Conservation (phyloP, 352 stramenopile genomes). For the Phytopythium litorale region DNA sequence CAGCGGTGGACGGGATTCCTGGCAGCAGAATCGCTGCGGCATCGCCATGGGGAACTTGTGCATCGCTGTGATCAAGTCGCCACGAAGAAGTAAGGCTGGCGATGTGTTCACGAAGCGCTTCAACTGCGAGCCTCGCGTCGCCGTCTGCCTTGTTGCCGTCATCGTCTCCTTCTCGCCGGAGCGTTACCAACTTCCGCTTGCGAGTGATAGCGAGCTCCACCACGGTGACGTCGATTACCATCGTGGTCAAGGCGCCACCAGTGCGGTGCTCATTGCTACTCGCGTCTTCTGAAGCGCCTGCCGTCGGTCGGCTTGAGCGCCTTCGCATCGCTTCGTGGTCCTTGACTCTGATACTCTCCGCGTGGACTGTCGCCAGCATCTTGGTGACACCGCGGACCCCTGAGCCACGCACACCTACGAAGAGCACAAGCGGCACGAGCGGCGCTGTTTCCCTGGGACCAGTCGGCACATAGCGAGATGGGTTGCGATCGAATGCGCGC, state of each 20-base stretch:
- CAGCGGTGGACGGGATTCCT: background rate
- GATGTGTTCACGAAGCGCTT: constrained; percentile 19
- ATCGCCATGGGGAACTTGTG: background rate
- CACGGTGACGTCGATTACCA: constrained; percentile 15
- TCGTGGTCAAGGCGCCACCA: constrained; percentile 1
- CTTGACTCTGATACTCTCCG: background rate
- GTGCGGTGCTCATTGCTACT: background rate
- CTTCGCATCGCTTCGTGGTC: background rate
- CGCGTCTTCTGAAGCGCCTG: background rate
- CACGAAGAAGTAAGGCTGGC: background rate
- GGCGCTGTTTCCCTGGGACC: constrained; percentile 17
- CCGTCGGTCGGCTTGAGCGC: background rate
- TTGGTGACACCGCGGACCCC: constrained; percentile 11
- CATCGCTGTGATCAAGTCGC: background rate
- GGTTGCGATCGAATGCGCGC: constrained; percentile 48
- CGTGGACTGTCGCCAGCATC: background rate
- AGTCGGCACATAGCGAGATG: constrained; percentile 33
- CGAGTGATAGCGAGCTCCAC: background rate
- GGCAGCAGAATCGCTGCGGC: background rate
- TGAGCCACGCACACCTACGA: constrained; percentile 49
- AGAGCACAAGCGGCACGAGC: constrained; percentile 36
- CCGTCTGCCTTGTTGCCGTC: constrained; percentile 10
- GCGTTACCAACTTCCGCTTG: background rate
- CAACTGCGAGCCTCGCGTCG: constrained; percentile 11
- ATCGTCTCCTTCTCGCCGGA: background rate